Conservation (phyloP, 2,329 filamentous ascomycete species). For the Aplosporella prunicola region DNA sequence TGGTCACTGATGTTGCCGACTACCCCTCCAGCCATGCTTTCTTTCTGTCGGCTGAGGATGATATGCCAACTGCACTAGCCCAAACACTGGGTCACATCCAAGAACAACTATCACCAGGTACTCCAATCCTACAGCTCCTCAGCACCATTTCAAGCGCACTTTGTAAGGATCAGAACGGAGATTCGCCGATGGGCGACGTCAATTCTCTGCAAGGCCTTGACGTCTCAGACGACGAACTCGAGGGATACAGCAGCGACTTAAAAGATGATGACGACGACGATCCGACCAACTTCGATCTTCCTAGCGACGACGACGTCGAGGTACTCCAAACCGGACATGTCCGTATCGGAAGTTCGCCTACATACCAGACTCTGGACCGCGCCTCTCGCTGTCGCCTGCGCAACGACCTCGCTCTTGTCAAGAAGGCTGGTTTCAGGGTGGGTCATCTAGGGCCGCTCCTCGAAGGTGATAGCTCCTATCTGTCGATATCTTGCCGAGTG, state of each 20-base stretch:
- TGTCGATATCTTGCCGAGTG: constrained; percentile 62
- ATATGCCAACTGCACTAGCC: constrained; percentile 34
- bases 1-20: constrained; percentile 44
- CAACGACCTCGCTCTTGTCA: constrained; percentile 52
- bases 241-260: constrained; percentile 18
- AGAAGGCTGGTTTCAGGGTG: constrained; percentile 59
- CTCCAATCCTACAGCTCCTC: constrained; percentile 42
- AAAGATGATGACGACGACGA: too few relatives aligned
- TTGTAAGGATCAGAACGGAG: constrained; percentile 28
- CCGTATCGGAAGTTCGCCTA: not conserved
- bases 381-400: constrained; percentile 42
- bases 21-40: constrained; percentile 52
- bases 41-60: constrained; percentile 46
- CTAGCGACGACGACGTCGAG: constrained; percentile 29
- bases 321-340: not conserved
- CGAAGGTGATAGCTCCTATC: constrained; percentile 38
- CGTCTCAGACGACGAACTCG: constrained; percentile 18
- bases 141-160: constrained; percentile 36
- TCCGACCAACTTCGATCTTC: constrained; percentile 25
- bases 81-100: constrained; percentile 37
- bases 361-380: too few relatives aligned
- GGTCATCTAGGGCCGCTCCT: constrained; percentile 49
- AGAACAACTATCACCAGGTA: constrained; percentile 28
- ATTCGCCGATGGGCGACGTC: constrained; percentile 34
- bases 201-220: too few relatives aligned